Base-by-base conservation (phyloP, 352 stramenopile genomes). In the Phytophthora pluvialis region DNA sequence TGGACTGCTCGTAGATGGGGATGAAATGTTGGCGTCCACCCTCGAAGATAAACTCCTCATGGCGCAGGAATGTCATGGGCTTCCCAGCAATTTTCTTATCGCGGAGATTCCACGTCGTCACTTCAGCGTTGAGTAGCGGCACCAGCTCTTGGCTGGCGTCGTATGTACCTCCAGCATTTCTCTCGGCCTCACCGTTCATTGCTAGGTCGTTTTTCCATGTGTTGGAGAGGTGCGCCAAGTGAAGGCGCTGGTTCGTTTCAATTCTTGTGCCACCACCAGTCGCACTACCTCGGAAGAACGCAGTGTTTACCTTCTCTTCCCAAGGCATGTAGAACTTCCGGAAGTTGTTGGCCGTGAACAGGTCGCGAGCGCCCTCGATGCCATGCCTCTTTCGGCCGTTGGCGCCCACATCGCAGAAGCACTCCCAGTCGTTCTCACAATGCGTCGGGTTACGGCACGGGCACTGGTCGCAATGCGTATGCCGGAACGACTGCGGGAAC, bases 341-440 rank as follows among this genome's bases (percentile, higher is more conserved):
- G 69, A 99, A 98, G 72, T 99, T 99, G 21, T 73, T 89, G 65
- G 98, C 89, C 0, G 97, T 99, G 78, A 99, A 99, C 63, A 99
- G 77, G 72, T 99, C 97, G 9, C 83, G 78, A n/a, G 74, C 70
- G 16, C 58, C 56, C 60, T 87, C 72, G 45, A 95, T 81, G 8
- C 87, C 87, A 52, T 95, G 87, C 33, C 81, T 82, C 71, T 93
- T 94, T 43, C 78, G 67, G 25, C 80, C 75, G 18, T 81, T 75
- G 1, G 80, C 72, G 3, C 78, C 78, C 6, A 81, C 49, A 15
- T 91, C 72, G 39, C 87, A 95, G 62, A 88, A 92, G 50, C 87
- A 95, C 52, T 94, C 78, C 75, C 78, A 95, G 13, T 89, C 60
- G 54, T 91, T 92, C 33, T 93, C 80, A 47, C 87, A 95, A 52